Base-by-base conservation (phyloP, 2,329 filamentous ascomycete genomes). In the Aureobasidium lini region DNA sequence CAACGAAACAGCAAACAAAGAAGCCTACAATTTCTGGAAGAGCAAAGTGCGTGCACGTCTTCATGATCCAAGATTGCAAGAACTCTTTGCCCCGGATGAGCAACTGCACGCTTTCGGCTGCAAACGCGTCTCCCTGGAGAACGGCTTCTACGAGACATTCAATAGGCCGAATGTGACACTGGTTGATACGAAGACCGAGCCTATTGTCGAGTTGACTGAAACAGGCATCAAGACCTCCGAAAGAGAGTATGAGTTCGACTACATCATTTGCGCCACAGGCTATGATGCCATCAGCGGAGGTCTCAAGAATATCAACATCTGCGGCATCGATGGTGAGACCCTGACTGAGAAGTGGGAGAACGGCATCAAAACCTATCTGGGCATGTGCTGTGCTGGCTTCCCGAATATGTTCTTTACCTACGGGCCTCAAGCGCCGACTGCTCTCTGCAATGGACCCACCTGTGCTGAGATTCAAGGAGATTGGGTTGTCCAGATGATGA, bases 1-100 rank as follows among this genome's bases (percentile, higher is more conserved):
- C 16, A 70, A 75, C 31, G 43, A 69, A 0, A 72, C 79, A 13
- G 79, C 79, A 2, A 85, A 84, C 65, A 67, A 74, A n/a, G 74
- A 77, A 57, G 72, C 75, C 0, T 85, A 84, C 65, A 70, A 78
- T 2, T 84, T 84, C 67, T 84, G 82, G 79, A 73, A 72, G 2
- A 73, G 74, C n/a, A 62, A 60, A 28, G 57, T 62, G 6, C 56
- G 60, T 5, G 39, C 29, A 8, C 56, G 60, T 10, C 18, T 62
- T 10, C 13, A 59, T 9, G 56, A 60, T 29, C 57, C 56, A 13
- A 18, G n/a, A 16, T 16, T 60, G 31, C 44, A 47, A n/a, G 57
- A 62, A 18, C 59, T 48, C 10, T 43, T 62, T 3, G 48, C 57
- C n/a, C 57, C 60, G 10, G 37, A 48, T 37, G n/a, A 5, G 23